Conservation (phyloP, 2,329 filamentous ascomycete genomes). For the Chaetomium olivaceum region DNA sequence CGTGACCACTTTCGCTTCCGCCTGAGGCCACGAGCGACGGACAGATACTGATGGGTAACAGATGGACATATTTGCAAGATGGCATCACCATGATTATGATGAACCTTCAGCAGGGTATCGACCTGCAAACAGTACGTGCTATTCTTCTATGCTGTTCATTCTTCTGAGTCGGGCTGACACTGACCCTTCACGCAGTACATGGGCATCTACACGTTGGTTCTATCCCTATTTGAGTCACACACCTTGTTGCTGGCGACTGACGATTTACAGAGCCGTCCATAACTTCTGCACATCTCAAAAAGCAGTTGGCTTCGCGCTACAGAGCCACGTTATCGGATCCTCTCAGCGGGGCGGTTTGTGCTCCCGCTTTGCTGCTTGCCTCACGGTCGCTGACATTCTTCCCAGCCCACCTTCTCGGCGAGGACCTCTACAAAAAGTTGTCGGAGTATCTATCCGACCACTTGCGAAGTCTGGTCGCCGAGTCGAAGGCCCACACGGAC, state of each 20-base stretch:
- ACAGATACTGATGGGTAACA: slow-evolving; percentile 41
- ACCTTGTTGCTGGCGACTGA: slow-evolving; percentile 39
- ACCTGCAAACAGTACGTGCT: slow-evolving; percentile 75
- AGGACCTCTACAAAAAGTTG: slow-evolving; percentile 92
- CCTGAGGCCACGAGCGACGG: neutral
- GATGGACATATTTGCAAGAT: slow-evolving; percentile 85
- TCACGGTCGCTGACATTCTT: slow-evolving; percentile 12
- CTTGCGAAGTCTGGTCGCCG: slow-evolving; percentile 66
- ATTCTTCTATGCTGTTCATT: slow-evolving; percentile 17
- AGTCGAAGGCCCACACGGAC: slow-evolving; percentile 79
- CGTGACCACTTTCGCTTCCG: slow-evolving; percentile 19
- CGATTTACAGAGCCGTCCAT: slow-evolving; percentile 71
- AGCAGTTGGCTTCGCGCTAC: slow-evolving; percentile 63
- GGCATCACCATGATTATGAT: slow-evolving; percentile 94
- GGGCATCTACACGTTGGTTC: slow-evolving; percentile 83
- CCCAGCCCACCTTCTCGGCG: slow-evolving; percentile 88
- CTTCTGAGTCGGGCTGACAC: neutral
- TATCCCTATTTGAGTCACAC: neutral
- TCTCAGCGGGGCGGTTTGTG: slow-evolving; percentile 30
- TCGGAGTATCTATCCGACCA: slow-evolving; percentile 81
- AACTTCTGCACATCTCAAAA: slow-evolving; percentile 99
- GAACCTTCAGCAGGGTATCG: slow-evolving; percentile 86
- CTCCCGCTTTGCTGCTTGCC: neutral
- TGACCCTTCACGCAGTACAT: slow-evolving; percentile 68
- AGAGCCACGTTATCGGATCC: slow-evolving; percentile 17